Evolutionary conservation across 495 filamentous ascomycete genomes (phyloP).

Genomic region (Podospora comata): DNA sequence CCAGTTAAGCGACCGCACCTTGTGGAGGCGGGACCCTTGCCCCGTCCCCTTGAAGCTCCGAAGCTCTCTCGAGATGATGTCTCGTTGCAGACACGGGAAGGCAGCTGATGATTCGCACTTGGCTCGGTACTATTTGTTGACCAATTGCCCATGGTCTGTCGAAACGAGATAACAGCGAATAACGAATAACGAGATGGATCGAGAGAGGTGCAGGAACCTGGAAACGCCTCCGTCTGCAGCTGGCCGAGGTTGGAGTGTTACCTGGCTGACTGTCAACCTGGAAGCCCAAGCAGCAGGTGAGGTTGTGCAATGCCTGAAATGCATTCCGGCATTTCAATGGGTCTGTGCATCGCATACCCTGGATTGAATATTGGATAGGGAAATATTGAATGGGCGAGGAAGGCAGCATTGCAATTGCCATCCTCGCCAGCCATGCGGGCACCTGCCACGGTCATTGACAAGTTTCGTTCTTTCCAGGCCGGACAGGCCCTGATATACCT

Average conservation of each 20-base stretch:
- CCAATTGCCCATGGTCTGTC: not conserved
- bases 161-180: conserved; percentile 4
- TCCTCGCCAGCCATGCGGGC: not conserved
- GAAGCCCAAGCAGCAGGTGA: not conserved
- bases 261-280: not conserved
- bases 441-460: not conserved
- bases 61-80: not conserved
- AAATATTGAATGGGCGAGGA: not conserved
- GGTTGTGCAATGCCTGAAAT: not conserved
- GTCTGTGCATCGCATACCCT: not conserved
- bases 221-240: conserved; percentile 3
- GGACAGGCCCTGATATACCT: not conserved
- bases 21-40: conserved; percentile 2
- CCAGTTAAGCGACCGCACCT: conserved; percentile 13
- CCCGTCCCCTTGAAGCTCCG: too few relatives aligned
- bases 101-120: not conserved
- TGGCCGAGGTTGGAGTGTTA: not conserved
- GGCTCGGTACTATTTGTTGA: not conserved
- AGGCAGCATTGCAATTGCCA: too few relatives aligned
- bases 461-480: not conserved
- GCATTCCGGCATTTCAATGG: not conserved
- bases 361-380: not conserved
- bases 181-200: not conserved
- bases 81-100: not conserved
- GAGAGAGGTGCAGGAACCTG: not conserved